phyloP scores from a whole-genome alignment of 2,329 filamentous ascomycete genomes.

The Apiospora phragmitis region DNA sequence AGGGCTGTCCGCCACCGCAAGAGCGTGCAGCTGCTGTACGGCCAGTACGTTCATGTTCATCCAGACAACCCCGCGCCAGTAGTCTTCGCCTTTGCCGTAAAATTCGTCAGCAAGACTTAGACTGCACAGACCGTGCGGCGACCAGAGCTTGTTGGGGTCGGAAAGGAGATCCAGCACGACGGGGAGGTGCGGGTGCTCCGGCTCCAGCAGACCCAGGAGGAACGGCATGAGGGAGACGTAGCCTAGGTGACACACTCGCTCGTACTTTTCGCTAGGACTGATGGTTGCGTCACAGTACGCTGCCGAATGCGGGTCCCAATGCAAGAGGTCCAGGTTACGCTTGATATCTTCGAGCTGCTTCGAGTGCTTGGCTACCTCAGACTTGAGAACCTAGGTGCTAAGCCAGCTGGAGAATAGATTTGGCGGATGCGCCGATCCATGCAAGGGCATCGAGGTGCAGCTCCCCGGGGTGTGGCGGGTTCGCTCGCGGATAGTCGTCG shows the following conservation, averaged over 20 bases:
- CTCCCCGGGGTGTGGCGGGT: constrained; percentile 91
- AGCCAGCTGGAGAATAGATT: constrained; percentile 78
- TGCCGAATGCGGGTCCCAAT: constrained; percentile 82
- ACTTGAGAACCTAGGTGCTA: constrained; percentile 66
- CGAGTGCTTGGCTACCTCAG: constrained; percentile 73
- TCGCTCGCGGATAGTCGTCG: constrained; percentile 90
- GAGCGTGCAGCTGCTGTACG: constrained; percentile 72
- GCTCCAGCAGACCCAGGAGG: constrained; percentile 74
- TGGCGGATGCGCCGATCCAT: constrained; percentile 97
- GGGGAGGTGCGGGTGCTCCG: constrained; percentile 74
- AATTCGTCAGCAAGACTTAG: constrained; percentile 79
- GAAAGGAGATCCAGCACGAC: constrained; percentile 75
- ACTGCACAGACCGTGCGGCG: constrained; percentile 80
- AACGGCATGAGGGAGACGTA: constrained; percentile 95
- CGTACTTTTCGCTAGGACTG: constrained; percentile 89
- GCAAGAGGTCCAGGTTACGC: constrained; percentile 85
- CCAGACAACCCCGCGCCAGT: constrained; percentile 95
- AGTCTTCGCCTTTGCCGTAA: constrained; percentile 92
- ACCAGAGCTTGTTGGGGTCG: constrained; percentile 84
- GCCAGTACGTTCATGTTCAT: constrained; percentile 95
- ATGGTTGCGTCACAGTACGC: constrained; percentile 95
- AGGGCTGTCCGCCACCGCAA: constrained; percentile 66
- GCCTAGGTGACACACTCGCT: constrained; percentile 91
- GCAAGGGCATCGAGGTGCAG: constrained; percentile 92
- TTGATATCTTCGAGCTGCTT: constrained; percentile 75